These are phyloP conservation scores for Ajuga chamaepitys DNA, from an alignment of 257 asterid genomes.

Conservation along the genomic window DNA sequence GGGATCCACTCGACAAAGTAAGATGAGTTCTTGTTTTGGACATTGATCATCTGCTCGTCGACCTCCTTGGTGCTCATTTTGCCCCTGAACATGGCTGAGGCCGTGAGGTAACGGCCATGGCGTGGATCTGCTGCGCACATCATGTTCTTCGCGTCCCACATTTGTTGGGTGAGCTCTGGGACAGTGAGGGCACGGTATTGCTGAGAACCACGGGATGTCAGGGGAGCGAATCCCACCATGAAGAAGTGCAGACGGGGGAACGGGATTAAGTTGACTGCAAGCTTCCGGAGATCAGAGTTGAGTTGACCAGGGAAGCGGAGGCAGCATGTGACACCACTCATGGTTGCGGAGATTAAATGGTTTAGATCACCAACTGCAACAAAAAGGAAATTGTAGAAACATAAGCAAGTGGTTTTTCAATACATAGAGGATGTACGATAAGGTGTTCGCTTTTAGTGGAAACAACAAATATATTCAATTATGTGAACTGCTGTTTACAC, in stretches of 20 bases:
- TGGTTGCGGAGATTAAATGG: conserved; percentile 83
- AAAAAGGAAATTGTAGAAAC: background rate
- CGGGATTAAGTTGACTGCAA: conserved; percentile 84
- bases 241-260: conserved; percentile 84
- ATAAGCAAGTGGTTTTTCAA: background rate
- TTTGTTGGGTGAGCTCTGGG: conserved; percentile 84
- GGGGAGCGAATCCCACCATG: conserved; percentile 90
- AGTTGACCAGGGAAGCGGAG: conserved; percentile 88
- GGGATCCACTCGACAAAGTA: conserved; percentile 93
- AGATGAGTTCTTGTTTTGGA: conserved; percentile 81
- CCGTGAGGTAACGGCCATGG: conserved; percentile 84
- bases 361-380: conserved; percentile 79
- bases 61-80: conserved; percentile 92
- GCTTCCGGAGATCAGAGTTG: conserved; percentile 79
- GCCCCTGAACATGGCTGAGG: conserved; percentile 92
- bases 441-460: background rate
- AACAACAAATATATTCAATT: background rate
- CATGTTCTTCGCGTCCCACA: conserved; percentile 96
- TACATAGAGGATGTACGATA: background rate
- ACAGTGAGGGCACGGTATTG: conserved; percentile 84
- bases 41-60: conserved; percentile 84
- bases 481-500: background rate
- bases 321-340: conserved; percentile 95
- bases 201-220: conserved; percentile 89
- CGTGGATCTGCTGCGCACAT: conserved; percentile 95